Conservation (phyloP, 2,329 filamentous ascomycete species). For the Alternaria brassicicola region DNA sequence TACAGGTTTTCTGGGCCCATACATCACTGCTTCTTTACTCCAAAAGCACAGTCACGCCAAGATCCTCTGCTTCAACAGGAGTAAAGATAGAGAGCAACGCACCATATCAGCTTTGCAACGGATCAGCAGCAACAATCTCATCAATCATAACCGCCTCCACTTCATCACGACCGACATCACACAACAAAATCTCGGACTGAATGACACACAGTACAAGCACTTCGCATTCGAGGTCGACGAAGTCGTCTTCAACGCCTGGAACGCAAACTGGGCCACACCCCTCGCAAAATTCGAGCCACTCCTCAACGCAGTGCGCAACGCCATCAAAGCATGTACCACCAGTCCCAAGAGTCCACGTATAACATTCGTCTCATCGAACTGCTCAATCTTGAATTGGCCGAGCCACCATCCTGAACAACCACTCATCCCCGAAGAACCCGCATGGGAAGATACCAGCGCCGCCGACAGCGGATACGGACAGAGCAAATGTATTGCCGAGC, state of each 20-base stretch:
- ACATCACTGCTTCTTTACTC: background rate
- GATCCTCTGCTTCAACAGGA: background rate
- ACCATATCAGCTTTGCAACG: background rate
- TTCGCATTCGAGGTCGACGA: background rate
- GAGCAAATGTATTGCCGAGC: constrained; percentile 1
- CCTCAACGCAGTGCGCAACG: background rate
- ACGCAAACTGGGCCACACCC: background rate
- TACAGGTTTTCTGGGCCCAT: background rate
- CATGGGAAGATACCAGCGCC: background rate
- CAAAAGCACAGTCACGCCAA: background rate
- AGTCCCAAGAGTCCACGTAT: background rate
- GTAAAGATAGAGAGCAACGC: background rate
- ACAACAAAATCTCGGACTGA: background rate
- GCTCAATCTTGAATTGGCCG: background rate
- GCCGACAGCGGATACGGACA: background rate
- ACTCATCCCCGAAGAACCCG: background rate
- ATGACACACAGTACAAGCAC: background rate
- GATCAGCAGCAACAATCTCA: background rate
- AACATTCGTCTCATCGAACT: background rate
- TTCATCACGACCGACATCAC: background rate
- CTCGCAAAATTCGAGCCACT: background rate
- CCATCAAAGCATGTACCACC: background rate
- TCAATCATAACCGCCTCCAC: background rate
- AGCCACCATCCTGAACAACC: background rate
- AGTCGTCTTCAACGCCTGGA: constrained; percentile 3